Base-by-base conservation (phyloP, 2,329 filamentous ascomycete species). In the Alternaria panax region DNA sequence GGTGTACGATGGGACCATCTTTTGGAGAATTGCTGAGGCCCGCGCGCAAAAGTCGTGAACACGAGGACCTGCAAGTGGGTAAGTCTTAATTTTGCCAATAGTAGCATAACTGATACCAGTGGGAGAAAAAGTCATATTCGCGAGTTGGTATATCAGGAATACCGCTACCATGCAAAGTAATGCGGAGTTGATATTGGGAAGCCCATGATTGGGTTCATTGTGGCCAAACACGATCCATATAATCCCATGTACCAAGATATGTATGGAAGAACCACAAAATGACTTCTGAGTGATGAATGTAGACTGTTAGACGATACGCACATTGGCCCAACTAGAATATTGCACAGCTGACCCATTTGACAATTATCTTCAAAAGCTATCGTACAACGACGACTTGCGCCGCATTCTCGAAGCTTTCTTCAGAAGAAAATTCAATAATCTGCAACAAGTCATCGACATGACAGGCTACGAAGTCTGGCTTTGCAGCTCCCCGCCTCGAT, bases 1-100 rank as follows among this genome's bases (percentile, higher is more conserved):
- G n/a, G 59, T 68, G 0, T 67, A 61, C 18, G 62, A 67, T 32
- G 64, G 66, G 4, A 50, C 58, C 2, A 62, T 67, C 56, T 82
- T 81, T 25, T 58, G 52, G 28, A 59, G 32, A 6, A 63, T 67
- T 38, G 62, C 62, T 5, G 52, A 63, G 30, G 38, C 32, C 11
- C 58, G 47, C 40, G 24, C 54, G 9, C 52, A 20, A 32, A 9
- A 22, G 18, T 28, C 9, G 42, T 28, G 20, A 18, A 20, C 41
- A 54, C 22, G 22, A 47, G 38, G 5, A 6, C 20, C 11, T 16
- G 5, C 5, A 12, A 24, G 20, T 24, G 20, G 16, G 5, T 4
- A 41, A 41, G 38, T 2, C 12, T 12, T 41, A 7, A 16, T 22
- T 22, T 4, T 5, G 18, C 18, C 11, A 40, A 22, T 11, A 5